Evolutionary conservation across 2,329 filamentous ascomycete species (phyloP).

Genomic region (Pestalotiopsis sp.): DNA sequence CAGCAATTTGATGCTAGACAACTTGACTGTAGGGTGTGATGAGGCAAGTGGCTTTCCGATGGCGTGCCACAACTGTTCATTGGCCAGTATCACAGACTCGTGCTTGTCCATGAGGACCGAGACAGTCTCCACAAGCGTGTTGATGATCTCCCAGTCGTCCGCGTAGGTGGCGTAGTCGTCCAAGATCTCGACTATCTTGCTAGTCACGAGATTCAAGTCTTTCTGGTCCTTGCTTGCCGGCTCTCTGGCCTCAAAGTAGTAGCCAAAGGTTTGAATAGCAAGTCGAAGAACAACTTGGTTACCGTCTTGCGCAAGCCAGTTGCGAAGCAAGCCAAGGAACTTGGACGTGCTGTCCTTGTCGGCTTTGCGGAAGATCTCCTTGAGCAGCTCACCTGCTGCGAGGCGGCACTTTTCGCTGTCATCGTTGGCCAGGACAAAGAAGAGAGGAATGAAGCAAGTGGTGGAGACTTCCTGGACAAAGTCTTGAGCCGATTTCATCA

Average conservation of each 20-base stretch:
- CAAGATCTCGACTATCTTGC: slow-evolving; percentile 55
- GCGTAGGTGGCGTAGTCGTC: slow-evolving; percentile 55
- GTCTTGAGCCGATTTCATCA: slow-evolving; percentile 81
- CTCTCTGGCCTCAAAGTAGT: slow-evolving; percentile 76
- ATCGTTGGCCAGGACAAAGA: slow-evolving; percentile 86
- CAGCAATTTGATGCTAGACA: slow-evolving; percentile 73
- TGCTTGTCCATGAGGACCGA: slow-evolving; percentile 69
- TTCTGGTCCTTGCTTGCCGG: slow-evolving; percentile 62
- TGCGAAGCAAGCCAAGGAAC: slow-evolving; percentile 71
- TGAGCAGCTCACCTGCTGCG: slow-evolving; percentile 78
- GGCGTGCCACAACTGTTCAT: slow-evolving; percentile 70
- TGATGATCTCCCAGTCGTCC: slow-evolving; percentile 71
- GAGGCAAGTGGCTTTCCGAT: slow-evolving; percentile 73
- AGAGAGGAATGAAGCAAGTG: slow-evolving; percentile 82
- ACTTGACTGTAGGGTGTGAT: slow-evolving; percentile 73
- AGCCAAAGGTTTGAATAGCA: slow-evolving; percentile 77
- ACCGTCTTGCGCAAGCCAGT: slow-evolving; percentile 76
- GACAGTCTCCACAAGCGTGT: slow-evolving; percentile 72
- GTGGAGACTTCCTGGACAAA: slow-evolving; percentile 80
- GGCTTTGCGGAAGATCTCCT: slow-evolving; percentile 77
- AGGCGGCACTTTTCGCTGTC: slow-evolving; percentile 83
- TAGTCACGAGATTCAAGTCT: slow-evolving; percentile 67
- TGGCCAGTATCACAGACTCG: slow-evolving; percentile 65
- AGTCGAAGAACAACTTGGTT: slow-evolving; percentile 73
- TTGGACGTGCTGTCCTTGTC: slow-evolving; percentile 71